A percentile compares a stretch with the other conserved stretches of the same genome.
Evolutionary conservation across 202 grass and related monocot species (phyloP).

Genomic region (Eragrostis tef): DNA sequence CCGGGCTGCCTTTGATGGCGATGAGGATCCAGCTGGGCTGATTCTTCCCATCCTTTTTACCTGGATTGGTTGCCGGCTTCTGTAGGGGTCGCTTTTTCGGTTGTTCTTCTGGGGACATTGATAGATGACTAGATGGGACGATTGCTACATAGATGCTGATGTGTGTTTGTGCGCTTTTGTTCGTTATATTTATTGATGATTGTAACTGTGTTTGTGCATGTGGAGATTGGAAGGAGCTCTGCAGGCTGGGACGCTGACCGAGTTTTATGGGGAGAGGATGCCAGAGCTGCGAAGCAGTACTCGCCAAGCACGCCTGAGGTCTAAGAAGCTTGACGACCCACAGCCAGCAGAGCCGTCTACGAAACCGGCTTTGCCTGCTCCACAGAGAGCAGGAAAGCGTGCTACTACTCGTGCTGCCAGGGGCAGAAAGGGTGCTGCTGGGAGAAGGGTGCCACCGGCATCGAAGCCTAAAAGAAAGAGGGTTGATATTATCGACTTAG

Average conservation of each 20-base stretch:
- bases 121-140: neutral
- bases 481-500: conserved; percentile 43
- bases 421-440: conserved; percentile 58
- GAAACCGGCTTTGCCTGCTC: conserved; percentile 48
- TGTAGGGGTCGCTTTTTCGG: neutral
- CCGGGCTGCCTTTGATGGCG: conserved; percentile 38
- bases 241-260: conserved; percentile 41
- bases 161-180: neutral
- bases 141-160: neutral
- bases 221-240: conserved; percentile 61
- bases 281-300: conserved; percentile 78
- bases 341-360: conserved; percentile 42
- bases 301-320: conserved; percentile 75
- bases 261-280: conserved; percentile 97
- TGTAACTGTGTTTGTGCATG: conserved; percentile 45
- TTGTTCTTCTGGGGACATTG: neutral
- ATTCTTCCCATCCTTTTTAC: conserved; percentile 36
- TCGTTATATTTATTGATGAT: conserved; percentile 40
- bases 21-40: conserved; percentile 42
- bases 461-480: conserved; percentile 57
- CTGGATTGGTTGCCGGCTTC: neutral
- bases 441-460: conserved; percentile 39
- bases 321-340: conserved; percentile 58
- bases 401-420: conserved; percentile 52
- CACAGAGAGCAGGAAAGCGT: conserved; percentile 55